Base-by-base conservation (phyloP, 1,284 basidiomycete genomes). In the Stereum hirsutum region DNA sequence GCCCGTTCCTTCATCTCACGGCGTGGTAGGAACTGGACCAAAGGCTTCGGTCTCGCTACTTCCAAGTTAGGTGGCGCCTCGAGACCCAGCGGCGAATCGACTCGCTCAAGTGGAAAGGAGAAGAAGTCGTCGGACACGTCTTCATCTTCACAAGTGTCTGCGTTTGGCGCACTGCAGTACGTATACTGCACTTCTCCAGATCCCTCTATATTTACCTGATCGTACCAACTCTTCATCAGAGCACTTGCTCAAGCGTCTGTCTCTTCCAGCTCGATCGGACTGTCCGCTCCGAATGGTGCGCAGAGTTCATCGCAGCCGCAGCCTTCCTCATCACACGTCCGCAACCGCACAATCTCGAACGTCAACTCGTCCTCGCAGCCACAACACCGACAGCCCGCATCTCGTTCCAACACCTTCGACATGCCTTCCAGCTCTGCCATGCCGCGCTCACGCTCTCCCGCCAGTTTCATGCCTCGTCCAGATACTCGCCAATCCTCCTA, bases 1-100 rank as follows among this genome's bases (percentile, higher is more conserved):
- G 52, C 46, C 45, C 49, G 51, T 57, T 57, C 45, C 32, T 44
- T 54, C 52, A 54, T 49, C 44, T 54, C 43, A 51, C 54, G 55
- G 44, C 56, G 56, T 48, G 53, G 42, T 14, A 49, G 46, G 25
- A 53, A 50, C 40, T 66, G 53, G 39, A 42, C 52, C 32, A 64
- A 54, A 48, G 53, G 55, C 12, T 69, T 77, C 44, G 72, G 71
- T 47, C 66, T 71, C 40, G 38, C 42, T 25, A 11, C 31, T n/a
- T 38, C 43, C 20, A 20, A 39, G 10, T 61, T 46, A 32, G 57
- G 69, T 46, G 57, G 68, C 19, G 55, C 62, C n/a, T 54, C 65
- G 38, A 68, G 81, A 44, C 77, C 76, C 7, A 87, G 83, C 51
- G 62, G 59, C 39, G 83, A 87, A 39, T 87, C 81, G 10, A 57